Evolutionary conservation across 78 protist species (phyloP), one percentile per base, ranked within the genome.

Genomic region (Dictyostelium capitatum): DNA sequence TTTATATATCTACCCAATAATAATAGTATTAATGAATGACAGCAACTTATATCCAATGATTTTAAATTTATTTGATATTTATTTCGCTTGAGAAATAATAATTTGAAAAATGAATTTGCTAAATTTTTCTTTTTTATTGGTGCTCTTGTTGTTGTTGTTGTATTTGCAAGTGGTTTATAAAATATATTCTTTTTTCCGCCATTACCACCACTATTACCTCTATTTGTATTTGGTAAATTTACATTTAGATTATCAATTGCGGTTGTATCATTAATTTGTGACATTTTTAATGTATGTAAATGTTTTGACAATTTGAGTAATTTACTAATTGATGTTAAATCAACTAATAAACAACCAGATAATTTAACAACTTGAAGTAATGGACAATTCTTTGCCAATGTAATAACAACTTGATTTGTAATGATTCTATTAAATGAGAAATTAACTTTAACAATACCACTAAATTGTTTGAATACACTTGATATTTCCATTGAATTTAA

Each of bases 1-100:
- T 72, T 41, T 15, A 20, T 14, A 43, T 20, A 72, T n/a, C n/a
- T 43, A 41, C 43, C 54, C 6, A 72, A 11, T 41, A 43, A 10
- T 72, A 72, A 72, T n/a, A 72, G 43, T 32, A 72, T 72, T 43
- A 72, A 72, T 9, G 37, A 20, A 72, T 72, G 79, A 46, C 79
- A 72, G 9, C 79, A 72, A 43, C 79, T 72, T 20, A 43, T 72
- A 43, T 72, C 54, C 10, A 43, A n/a, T 43, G 41, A n/a, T 0
- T 23, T 43, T 72, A 72, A 8, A 19, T n/a, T 72, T 41, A 37
- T 37, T 72, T 72, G 20, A 59, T n/a, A n/a, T 59, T 59, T 59
- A 7, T 59, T 1, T 0, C 20, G 3, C 43, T 37, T 37, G 43
- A 37, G 43, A 37, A 37, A 37, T 37, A 37, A 37, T 37, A 37